Conservation (phyloP, 2,329 filamentous ascomycete species). For the Seiridium unicorne region DNA sequence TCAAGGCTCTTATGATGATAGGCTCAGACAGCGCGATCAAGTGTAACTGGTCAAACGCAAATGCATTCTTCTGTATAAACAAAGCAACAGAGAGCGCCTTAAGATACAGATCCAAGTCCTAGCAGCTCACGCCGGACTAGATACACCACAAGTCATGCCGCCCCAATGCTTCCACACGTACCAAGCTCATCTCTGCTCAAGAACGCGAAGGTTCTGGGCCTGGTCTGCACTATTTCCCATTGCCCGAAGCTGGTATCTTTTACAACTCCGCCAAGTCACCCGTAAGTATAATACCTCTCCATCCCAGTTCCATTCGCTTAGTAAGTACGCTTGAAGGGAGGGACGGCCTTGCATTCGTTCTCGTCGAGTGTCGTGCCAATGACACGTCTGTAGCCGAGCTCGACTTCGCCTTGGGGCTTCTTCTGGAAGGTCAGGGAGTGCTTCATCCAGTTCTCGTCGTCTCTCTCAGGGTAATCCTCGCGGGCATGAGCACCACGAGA, state of each 20-base stretch:
- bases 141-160: not conserved
- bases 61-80: constrained; percentile 11
- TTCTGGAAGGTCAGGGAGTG: constrained; percentile 97
- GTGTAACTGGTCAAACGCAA: constrained; percentile 2
- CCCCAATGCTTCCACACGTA: not conserved
- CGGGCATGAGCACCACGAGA: constrained; percentile 95
- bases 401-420: constrained; percentile 81
- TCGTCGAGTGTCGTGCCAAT: constrained; percentile 84
- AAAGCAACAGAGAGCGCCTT: constrained; percentile 8
- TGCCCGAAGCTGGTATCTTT: constrained; percentile 15
- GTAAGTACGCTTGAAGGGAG: constrained; percentile 93
- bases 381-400: constrained; percentile 84
- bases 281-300: not conserved
- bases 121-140: constrained; percentile 2
- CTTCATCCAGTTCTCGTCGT: constrained; percentile 99
- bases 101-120: constrained; percentile 6
- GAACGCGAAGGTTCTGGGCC: not conserved
- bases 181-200: not conserved
- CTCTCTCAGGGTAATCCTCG: constrained; percentile 93
- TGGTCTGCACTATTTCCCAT: not conserved
- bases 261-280: not conserved
- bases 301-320: constrained; percentile 31
- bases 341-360: constrained; percentile 92
- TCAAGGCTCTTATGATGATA: no score
- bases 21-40: not conserved